A percentile compares a stretch with the other conserved stretches of the same genome.
Evolutionary conservation across 2,329 filamentous ascomycete species (phyloP).

Genomic region (Leptographium flavum): DNA sequence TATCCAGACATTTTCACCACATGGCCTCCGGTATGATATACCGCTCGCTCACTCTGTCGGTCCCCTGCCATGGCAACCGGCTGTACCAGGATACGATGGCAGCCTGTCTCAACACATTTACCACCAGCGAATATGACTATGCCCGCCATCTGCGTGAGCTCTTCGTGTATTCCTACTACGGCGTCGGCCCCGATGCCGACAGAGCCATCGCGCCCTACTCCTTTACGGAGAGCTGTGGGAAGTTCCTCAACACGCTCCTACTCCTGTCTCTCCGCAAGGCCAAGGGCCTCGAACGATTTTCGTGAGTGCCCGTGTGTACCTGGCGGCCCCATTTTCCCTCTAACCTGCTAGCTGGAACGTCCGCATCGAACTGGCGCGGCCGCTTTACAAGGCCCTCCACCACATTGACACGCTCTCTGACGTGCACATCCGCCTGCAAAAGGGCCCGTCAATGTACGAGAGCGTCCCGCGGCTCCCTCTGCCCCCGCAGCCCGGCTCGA

Average conservation of each 20-base stretch:
- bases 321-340: neutral
- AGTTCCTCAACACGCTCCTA: slow-evolving; percentile 49
- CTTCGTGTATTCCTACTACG: slow-evolving; percentile 39
- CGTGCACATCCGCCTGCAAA: slow-evolving; percentile 44
- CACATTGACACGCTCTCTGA: slow-evolving; percentile 34
- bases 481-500: slow-evolving; percentile 7
- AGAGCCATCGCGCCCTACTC: slow-evolving; percentile 38
- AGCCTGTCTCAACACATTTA: slow-evolving; percentile 44
- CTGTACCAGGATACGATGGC: slow-evolving; percentile 43
- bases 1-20: slow-evolving; percentile 42
- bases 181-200: slow-evolving; percentile 37
- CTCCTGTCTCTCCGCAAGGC: slow-evolving; percentile 41
- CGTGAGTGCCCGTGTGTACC: slow-evolving; percentile 29
- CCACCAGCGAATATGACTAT: slow-evolving; percentile 50
- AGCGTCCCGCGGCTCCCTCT: slow-evolving; percentile 31
- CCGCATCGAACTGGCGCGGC: slow-evolving; percentile 44
- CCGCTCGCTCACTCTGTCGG: slow-evolving; percentile 44
- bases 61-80: slow-evolving; percentile 42
- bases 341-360: slow-evolving; percentile 41
- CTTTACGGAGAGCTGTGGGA: slow-evolving; percentile 41
- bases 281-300: slow-evolving; percentile 39
- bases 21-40: slow-evolving; percentile 45
- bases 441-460: slow-evolving; percentile 39
- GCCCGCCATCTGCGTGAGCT: slow-evolving; percentile 41
- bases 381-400: slow-evolving; percentile 42